Conservation (phyloP, 179 eudicot species). For the Drosera spatulata region DNA sequence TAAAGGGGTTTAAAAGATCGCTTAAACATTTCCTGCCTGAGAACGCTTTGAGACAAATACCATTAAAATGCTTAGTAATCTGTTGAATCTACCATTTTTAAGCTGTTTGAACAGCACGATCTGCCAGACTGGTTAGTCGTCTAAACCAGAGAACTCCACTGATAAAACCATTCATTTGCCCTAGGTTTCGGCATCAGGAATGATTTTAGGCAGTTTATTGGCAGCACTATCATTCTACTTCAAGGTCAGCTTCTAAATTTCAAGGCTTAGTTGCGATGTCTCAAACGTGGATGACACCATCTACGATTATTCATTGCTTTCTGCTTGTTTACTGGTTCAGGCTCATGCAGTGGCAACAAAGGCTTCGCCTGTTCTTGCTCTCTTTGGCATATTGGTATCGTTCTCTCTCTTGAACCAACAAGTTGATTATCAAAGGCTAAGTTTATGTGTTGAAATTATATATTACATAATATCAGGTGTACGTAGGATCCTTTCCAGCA, state of each 20-base stretch:
- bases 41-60: no score
- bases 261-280: background rate
- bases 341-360: conserved; percentile 17
- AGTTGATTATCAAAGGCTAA: background rate
- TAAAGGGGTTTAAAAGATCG: no score
- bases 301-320: no score
- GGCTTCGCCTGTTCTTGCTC: conserved; percentile 26
- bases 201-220: conserved; percentile 24
- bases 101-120: no score
- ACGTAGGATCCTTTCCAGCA: conserved; percentile 45
- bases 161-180: background rate
- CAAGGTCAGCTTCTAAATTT: conserved; percentile 16
- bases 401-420: background rate
- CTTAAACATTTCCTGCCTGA: no score
- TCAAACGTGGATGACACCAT: background rate
- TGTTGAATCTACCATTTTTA: no score
- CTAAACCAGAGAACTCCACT: background rate
- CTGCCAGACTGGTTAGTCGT: no score
- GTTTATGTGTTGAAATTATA: background rate
- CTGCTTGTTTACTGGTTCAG: conserved; percentile 3
- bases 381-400: conserved; percentile 32
- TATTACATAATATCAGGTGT: conserved; percentile 15
- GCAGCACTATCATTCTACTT: conserved; percentile 30
- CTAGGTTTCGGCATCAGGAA: conserved; percentile 32
- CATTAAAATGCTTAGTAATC: no score